phyloP scores from a whole-genome alignment of 768 basidiomycete species.

The Mycena rebaudengoi region DNA sequence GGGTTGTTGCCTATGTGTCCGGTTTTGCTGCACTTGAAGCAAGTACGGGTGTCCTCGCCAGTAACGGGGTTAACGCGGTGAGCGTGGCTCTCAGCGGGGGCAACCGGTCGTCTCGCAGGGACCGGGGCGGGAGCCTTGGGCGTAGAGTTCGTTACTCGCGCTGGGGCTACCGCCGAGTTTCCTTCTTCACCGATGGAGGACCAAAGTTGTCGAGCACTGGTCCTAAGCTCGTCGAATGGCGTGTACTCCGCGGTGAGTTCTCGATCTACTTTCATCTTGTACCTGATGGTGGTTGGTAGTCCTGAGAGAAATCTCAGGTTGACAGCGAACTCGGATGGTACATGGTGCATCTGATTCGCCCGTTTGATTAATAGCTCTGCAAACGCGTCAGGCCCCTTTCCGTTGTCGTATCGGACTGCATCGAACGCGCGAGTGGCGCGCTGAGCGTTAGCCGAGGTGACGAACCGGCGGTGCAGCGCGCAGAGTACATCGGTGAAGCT shows the following conservation, averaged over 20 bases:
- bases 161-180: no score
- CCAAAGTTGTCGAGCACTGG: neutral
- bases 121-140: no score
- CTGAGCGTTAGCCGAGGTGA: neutral
- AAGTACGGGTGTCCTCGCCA: neutral
- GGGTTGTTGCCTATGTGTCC: neutral
- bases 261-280: neutral
- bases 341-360: neutral
- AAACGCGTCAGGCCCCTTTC: neutral
- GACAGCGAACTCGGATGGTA: neutral
- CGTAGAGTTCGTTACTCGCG: no score
- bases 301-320: neutral
- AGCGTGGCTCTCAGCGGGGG: no score
- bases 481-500: neutral
- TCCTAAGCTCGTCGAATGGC: neutral
- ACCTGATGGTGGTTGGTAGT: neutral
- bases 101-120: no score
- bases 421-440: neutral
- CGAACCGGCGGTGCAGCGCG: neutral
- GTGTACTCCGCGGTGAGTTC: neutral
- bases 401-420: neutral
- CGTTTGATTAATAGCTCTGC: neutral
- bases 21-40: neutral
- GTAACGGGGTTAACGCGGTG: no score
- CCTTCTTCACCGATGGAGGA: neutral